phyloP scores from a whole-genome alignment of 192 early-diverging fungal species.

The Hyaloraphidium curvatum region DNA sequence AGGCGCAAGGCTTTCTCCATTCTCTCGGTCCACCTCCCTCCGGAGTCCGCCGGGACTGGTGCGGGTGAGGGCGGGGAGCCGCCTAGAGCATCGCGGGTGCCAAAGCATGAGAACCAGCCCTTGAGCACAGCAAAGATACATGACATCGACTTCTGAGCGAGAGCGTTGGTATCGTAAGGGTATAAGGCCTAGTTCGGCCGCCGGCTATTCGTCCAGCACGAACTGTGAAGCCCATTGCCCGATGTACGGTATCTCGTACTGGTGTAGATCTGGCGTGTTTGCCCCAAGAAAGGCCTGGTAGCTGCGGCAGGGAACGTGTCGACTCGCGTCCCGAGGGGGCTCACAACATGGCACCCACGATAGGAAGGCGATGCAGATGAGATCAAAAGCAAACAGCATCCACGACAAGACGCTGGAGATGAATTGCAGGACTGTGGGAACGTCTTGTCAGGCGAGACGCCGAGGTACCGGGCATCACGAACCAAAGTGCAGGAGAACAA shows the following conservation, averaged over 20 bases:
- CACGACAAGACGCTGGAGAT: neutral
- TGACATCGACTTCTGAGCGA: neutral
- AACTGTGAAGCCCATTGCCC: neutral
- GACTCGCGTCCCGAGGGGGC: neutral
- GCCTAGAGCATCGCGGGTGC: neutral
- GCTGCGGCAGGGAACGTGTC: neutral
- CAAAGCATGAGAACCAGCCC: neutral
- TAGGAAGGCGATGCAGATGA: neutral
- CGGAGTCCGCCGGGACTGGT: slow-evolving; percentile 65
- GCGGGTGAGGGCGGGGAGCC: neutral
- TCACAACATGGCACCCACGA: neutral
- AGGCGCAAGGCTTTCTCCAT: slow-evolving; percentile 78
- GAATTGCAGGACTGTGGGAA: neutral
- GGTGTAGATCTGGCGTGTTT: neutral
- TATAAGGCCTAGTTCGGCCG: neutral
- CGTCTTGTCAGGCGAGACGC: neutral
- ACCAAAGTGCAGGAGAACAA: neutral
- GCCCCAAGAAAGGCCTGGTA: neutral
- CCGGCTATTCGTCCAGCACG: neutral
- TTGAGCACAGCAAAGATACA: neutral
- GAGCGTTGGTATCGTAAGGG: neutral
- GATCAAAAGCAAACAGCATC: neutral
- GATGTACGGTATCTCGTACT: neutral
- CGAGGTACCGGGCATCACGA: neutral
- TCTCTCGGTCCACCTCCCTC: slow-evolving; percentile 85